Conservation (phyloP, 257 asterid genomes). For the Vinca minor region DNA sequence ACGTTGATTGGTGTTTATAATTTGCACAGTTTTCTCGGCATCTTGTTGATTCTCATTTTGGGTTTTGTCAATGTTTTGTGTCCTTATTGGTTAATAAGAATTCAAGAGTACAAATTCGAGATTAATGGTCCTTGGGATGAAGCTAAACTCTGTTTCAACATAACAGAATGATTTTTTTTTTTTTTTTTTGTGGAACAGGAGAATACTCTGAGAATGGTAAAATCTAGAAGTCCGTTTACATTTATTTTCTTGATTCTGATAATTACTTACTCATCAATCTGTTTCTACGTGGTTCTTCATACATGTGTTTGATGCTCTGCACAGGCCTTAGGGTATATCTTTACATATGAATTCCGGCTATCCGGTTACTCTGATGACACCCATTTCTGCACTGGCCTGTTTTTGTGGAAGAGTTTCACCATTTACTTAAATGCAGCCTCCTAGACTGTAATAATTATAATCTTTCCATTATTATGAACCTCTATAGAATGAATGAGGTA, state of each 20-base stretch:
- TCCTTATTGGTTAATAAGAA: slow-evolving; percentile 86
- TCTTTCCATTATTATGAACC: too few relatives aligned
- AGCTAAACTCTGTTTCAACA: slow-evolving; percentile 82
- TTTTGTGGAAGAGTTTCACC: too few relatives aligned
- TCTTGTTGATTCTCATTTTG: slow-evolving; percentile 42
- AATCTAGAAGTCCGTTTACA: background rate
- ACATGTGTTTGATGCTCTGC: background rate
- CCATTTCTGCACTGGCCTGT: too few relatives aligned
- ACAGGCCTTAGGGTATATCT: background rate
- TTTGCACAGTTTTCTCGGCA: too few relatives aligned
- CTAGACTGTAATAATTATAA: too few relatives aligned
- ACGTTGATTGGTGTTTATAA: slow-evolving; percentile 34
- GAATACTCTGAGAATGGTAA: background rate
- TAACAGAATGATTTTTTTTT: slow-evolving; percentile 49
- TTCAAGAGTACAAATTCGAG: slow-evolving; percentile 88
- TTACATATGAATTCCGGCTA: background rate
- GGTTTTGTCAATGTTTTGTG: slow-evolving; percentile 69
- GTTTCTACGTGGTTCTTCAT: background rate
- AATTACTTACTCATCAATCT: background rate
- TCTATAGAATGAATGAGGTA: too few relatives aligned
- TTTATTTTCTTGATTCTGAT: background rate
- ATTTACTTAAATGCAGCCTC: too few relatives aligned
- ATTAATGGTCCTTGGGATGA: slow-evolving; percentile 97
- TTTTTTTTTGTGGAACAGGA: background rate
- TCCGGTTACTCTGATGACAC: too few relatives aligned